Conservation (phyloP, 2,329 filamentous ascomycete genomes). For the Pseudofabraea citricarpa region DNA sequence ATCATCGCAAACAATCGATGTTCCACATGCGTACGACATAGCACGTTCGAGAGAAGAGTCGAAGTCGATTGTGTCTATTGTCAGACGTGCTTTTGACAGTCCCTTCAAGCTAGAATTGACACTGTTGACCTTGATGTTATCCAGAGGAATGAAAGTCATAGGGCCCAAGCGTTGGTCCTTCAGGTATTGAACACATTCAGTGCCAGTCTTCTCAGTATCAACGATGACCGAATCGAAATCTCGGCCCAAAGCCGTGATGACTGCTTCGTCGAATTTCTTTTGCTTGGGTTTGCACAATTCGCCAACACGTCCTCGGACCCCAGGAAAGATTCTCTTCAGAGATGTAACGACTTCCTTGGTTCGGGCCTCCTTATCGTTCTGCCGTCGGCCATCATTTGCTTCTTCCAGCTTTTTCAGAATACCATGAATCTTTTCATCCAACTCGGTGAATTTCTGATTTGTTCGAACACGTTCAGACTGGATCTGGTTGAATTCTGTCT, state of each 20-base stretch:
- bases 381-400: slow-evolving; percentile 78
- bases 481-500: slow-evolving; percentile 82
- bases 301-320: slow-evolving; percentile 84
- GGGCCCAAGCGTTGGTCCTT: slow-evolving; percentile 84
- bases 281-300: slow-evolving; percentile 95
- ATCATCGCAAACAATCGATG: slow-evolving; percentile 89
- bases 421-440: slow-evolving; percentile 87
- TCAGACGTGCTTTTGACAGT: slow-evolving; percentile 77
- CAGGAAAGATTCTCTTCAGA: slow-evolving; percentile 85
- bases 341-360: slow-evolving; percentile 80
- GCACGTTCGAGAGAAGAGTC: slow-evolving; percentile 84
- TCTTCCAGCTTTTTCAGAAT: slow-evolving; percentile 76
- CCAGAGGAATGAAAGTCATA: slow-evolving; percentile 91
- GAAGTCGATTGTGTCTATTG: slow-evolving; percentile 95
- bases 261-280: slow-evolving; percentile 92
- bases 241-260: slow-evolving; percentile 85
- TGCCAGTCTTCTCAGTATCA: slow-evolving; percentile 88
- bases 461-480: slow-evolving; percentile 79
- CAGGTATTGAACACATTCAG: slow-evolving; percentile 90
- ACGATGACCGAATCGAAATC: slow-evolving; percentile 95
- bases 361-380: slow-evolving; percentile 75
- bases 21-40: slow-evolving; percentile 91
- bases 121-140: slow-evolving; percentile 93
- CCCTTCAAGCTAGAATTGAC: slow-evolving; percentile 89
- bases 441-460: slow-evolving; percentile 77